These are phyloP conservation scores for Hansenula sp. DNA, from an alignment of 1,139 yeast species.

Conservation along the genomic window DNA sequence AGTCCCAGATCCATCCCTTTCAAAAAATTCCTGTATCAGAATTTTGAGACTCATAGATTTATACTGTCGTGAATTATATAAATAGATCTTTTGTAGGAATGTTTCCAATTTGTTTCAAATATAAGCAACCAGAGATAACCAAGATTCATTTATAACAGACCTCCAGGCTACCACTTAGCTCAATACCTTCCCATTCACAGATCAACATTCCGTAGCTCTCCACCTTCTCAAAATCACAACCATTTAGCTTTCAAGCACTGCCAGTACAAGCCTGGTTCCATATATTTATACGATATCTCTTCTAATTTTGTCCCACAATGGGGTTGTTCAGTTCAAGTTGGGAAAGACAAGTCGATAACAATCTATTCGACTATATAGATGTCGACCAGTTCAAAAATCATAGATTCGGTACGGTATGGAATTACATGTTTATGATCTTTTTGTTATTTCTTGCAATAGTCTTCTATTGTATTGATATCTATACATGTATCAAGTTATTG, in stretches of 20 bases:
- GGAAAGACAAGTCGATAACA: conserved; percentile 10
- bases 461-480: conserved; percentile 68
- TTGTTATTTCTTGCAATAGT: conserved; percentile 50
- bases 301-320: too few species aligned
- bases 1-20: neutral
- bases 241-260: too few species aligned
- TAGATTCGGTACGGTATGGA: conserved; percentile 45
- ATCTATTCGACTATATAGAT: conserved; percentile 30
- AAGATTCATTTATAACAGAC: too few species aligned
- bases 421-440: conserved; percentile 49
- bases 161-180: too few species aligned
- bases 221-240: too few species aligned
- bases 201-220: too few species aligned
- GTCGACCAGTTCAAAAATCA: conserved; percentile 49
- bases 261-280: too few species aligned
- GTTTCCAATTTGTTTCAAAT: neutral
- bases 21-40: too few species aligned
- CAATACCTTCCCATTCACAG: too few species aligned
- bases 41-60: too few species aligned
- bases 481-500: conserved; percentile 71
- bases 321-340: conserved; percentile 15
- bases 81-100: neutral
- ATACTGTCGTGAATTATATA: too few species aligned
- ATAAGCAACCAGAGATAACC: neutral
- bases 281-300: neutral